Evolutionary conservation across 495 filamentous ascomycete genomes (phyloP), one percentile per base, ranked within the genome.

Genomic region (Aspergillus heteromorphus): DNA sequence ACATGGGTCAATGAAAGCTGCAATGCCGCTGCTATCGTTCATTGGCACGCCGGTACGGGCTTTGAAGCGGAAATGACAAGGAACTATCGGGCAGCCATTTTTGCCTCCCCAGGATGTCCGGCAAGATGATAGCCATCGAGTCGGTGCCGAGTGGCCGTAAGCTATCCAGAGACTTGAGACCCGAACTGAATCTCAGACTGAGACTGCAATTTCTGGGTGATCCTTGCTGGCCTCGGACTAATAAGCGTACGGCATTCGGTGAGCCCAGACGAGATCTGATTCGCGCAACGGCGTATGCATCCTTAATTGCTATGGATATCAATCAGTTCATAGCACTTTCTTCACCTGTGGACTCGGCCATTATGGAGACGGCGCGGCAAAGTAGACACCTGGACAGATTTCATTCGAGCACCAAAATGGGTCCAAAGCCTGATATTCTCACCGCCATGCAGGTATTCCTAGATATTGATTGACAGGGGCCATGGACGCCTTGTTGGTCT

Each of bases 381-480:
- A 36, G 42, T 50, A 27, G 61, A 57, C 61, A 63, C 54, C 54
- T 60, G 61, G 40, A 51, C n/a, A 4, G 45, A 54, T 57, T 42
- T 47, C 50, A 62, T 62, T 63, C 54, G 60, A 56, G 56, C 41
- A 52, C 34, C 16, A 27, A 27, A 43, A 56, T 55, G 51, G 49
- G 48, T 51, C 55, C 30, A 51, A 54, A 42, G 25, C 16, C 13
- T 40, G 25, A 48, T 25, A 36, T 21, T 43, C 48, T 47, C 41
- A 57, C 42, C 45, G 53, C 57, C 45, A 19, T 36, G 42, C 25
- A 50, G 21, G 47, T 45, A 14, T 20, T 45, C n/a, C n/a, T n/a
- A n/a, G n/a, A n/a, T n/a, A 27, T 27, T 27, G 23, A 27, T 27
- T 27, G 23, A 27, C 3, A 27, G 23, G 23, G 4, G 3, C 23